Evolutionary conservation across 352 stramenopile species (phyloP).

Genomic region (Blastocystis hominis): DNA sequence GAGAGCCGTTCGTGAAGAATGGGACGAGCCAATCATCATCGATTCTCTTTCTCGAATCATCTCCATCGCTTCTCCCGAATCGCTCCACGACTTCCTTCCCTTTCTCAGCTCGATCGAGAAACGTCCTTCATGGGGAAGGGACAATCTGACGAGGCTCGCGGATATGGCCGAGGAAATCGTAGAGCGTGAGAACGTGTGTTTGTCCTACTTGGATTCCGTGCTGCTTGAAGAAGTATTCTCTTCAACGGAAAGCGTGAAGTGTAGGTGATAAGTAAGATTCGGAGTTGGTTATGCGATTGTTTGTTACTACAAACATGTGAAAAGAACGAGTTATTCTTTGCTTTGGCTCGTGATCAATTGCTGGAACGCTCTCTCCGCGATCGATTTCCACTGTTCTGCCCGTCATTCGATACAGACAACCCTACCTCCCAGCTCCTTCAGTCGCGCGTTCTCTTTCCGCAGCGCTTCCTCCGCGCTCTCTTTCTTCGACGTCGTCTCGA

Average conservation of each 20-base stretch:
- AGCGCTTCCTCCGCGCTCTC: neutral
- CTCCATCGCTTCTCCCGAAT: neutral
- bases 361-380: neutral
- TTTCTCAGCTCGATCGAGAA: neutral
- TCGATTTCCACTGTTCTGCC: slow-evolving; percentile 17
- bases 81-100: neutral
- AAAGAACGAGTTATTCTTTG: neutral
- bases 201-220: neutral
- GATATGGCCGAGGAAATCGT: neutral
- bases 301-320: neutral
- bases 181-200: neutral
- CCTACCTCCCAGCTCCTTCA: neutral
- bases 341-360: neutral
- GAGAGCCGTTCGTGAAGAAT: neutral
- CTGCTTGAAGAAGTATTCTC: neutral
- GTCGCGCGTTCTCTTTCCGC: neutral
- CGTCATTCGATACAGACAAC: neutral
- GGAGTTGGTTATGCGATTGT: neutral
- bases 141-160: neutral
- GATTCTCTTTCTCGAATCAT: neutral
- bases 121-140: neutral
- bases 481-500: neutral
- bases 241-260: neutral
- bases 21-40: neutral
- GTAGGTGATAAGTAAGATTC: neutral